Conservation (phyloP, 768 basidiomycete species). For the Calocera cornea region DNA sequence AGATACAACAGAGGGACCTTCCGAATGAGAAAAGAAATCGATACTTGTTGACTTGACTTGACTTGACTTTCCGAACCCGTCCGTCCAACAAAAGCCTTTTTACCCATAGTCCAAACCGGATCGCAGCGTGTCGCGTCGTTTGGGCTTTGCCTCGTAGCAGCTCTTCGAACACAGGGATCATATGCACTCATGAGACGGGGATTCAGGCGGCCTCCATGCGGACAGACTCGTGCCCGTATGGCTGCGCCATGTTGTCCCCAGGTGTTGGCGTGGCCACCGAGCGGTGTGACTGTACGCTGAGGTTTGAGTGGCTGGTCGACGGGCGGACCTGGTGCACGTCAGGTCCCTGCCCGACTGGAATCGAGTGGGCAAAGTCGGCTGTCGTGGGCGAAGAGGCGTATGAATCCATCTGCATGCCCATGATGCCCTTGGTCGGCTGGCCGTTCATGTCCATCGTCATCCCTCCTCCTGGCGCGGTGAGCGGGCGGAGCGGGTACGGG, state of each 20-base stretch:
- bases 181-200: not conserved
- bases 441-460: conserved; percentile 4
- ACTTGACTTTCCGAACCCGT: not conserved
- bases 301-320: conserved; percentile 63
- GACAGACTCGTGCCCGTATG: conserved; percentile 2
- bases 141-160: not conserved
- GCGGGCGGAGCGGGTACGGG: not conserved
- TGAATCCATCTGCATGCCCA: not conserved
- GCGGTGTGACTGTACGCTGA: conserved; percentile 61
- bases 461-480: not conserved
- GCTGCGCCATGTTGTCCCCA: not conserved
- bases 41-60: not conserved
- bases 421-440: not conserved
- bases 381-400: not conserved
- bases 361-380: not conserved
- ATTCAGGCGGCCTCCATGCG: not conserved
- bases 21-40: not conserved
- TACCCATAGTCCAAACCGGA: not conserved
- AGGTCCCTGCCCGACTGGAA: not conserved
- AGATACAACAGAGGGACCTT: conserved; percentile 3
- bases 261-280: conserved; percentile 22
- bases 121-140: not conserved
- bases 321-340: conserved; percentile 35
- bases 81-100: conserved; percentile 5
- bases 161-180: not conserved